These are phyloP conservation scores for Camellia japonica DNA, from an alignment of 148 eudicot species.

Conservation along the genomic window DNA sequence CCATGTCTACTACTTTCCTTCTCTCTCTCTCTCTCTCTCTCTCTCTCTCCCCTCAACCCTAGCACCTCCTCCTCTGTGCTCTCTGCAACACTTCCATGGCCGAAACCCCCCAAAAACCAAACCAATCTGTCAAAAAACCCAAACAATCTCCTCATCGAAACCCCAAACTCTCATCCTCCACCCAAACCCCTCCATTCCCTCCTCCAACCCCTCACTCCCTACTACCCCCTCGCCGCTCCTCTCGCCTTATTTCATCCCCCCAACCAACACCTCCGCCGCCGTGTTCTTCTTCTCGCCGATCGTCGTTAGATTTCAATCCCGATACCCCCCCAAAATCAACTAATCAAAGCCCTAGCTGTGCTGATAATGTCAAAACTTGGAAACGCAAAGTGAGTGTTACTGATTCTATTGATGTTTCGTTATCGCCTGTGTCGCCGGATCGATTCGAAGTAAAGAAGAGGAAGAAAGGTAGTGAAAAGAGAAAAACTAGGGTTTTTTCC, in stretches of 20 bases:
- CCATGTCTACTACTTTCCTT: neutral
- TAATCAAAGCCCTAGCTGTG: neutral
- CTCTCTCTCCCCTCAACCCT: neutral
- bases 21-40: neutral
- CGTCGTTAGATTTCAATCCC: slow-evolving; percentile 31
- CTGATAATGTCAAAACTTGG: slow-evolving; percentile 11
- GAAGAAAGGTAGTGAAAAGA: neutral
- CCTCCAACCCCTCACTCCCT: slow-evolving; percentile 52
- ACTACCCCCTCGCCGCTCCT: slow-evolving; percentile 35
- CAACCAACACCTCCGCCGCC: slow-evolving; percentile 20
- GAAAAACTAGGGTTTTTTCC: slow-evolving; percentile 6
- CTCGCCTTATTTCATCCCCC: slow-evolving; percentile 22
- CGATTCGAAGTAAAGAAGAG: slow-evolving; percentile 11
- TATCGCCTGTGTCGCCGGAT: slow-evolving; percentile 50
- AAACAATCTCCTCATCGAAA: slow-evolving; percentile 16
- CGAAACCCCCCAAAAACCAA: slow-evolving; percentile 40
- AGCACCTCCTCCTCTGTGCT: neutral
- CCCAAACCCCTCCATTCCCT: slow-evolving; percentile 29
- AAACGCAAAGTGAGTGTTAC: slow-evolving; percentile 1
- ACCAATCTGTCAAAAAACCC: slow-evolving; percentile 18
- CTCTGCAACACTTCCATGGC: slow-evolving; percentile 37
- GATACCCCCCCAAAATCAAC: slow-evolving; percentile 14
- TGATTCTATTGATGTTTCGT: neutral
- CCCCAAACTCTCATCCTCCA: slow-evolving; percentile 13
- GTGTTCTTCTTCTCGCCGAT: slow-evolving; percentile 23